Base-by-base conservation (phyloP, 257 asterid genomes). In the Rhazya stricta region DNA sequence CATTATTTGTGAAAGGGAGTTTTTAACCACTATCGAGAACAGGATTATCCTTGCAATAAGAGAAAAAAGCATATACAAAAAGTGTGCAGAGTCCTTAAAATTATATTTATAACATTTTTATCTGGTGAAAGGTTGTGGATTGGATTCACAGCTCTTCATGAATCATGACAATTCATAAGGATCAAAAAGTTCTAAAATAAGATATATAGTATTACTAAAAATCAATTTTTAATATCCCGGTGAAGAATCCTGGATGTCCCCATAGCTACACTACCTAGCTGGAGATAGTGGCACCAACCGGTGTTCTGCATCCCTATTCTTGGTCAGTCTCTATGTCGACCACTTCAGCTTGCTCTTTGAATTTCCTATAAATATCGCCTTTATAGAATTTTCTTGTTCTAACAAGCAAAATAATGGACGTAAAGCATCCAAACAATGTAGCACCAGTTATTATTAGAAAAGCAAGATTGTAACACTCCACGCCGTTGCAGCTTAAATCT, bases 371-470 rank as follows among this genome's bases (percentile, higher is more conserved):
- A 56, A 83, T 80, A 61, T 87, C 89, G 1, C 84, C 82, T 37
- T 70, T 68, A 58, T 88, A 88, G 56, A 86, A 84, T 18, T 78
- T 74, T 73, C 84, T 82, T 18, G 90, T 88, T 41, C 90, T 81
- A 32, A 81, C 6, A 34, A 80, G 82, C 72, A 86, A 76, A 65
- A 82, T 37, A 27, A 80, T 57, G 16, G 88, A 86, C 66, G 84
- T 25, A 3, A 82, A 12, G 29, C 63, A 25, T 5, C 87, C 86
- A 11, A 70, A 53, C 34, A 82, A 34, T 2, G 90, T 82, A 2
- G 80, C 71, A 0, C 67, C 81, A 3, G 83, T 69, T 9, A 80
- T 82, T 13, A 84, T 84, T 0, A 82, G 29, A 41, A 86, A 84
- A 21, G 88, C 58, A 1, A 65, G 61, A 74, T 69, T 80, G 67